Evolutionary conservation across 441 rosid species (phyloP).

Genomic region (Bruguiera hainesii): DNA sequence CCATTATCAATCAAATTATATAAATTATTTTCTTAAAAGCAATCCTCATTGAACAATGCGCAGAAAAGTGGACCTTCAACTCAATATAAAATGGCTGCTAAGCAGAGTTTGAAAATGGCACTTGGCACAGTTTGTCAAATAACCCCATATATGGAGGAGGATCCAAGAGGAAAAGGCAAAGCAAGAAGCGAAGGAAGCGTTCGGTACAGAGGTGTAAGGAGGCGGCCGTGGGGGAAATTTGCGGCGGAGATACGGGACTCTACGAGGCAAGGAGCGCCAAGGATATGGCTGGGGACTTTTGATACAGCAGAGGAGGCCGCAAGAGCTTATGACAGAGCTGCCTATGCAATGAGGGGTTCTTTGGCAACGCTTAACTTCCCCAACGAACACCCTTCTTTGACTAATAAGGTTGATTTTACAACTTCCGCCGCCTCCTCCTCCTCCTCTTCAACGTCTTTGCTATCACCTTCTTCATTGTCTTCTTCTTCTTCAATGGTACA

Average conservation of each 20-base stretch:
- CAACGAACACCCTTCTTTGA: conserved; percentile 29
- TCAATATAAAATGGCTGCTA: conserved; percentile 20
- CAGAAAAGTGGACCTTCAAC: conserved; percentile 8
- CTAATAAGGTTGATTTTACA: conserved; percentile 11
- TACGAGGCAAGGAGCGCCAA: conserved; percentile 48
- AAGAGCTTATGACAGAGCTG: conserved; percentile 78
- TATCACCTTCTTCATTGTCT: background rate
- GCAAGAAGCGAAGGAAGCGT: conserved; percentile 24
- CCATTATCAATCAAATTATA: background rate
- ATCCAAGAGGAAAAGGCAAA: conserved; percentile 14
- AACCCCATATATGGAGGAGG: conserved; percentile 21
- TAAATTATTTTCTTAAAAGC: background rate
- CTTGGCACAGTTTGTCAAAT: no score
- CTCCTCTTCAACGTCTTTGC: background rate
- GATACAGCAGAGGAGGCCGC: conserved; percentile 79
- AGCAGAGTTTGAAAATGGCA: background rate
- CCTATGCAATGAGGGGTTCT: conserved; percentile 70
- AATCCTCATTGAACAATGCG: background rate
- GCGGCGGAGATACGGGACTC: conserved; percentile 94
- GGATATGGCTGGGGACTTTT: conserved; percentile 86
- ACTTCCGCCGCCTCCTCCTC: conserved; percentile 17
- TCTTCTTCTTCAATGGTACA: conserved; percentile 12
- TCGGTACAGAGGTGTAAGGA: conserved; percentile 73
- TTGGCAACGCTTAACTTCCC: conserved; percentile 76
- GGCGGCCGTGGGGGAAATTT: conserved; percentile 77